These are phyloP conservation scores for Artemisia tridentata DNA, from an alignment of 129 eudicot species.

Conservation along the genomic window DNA sequence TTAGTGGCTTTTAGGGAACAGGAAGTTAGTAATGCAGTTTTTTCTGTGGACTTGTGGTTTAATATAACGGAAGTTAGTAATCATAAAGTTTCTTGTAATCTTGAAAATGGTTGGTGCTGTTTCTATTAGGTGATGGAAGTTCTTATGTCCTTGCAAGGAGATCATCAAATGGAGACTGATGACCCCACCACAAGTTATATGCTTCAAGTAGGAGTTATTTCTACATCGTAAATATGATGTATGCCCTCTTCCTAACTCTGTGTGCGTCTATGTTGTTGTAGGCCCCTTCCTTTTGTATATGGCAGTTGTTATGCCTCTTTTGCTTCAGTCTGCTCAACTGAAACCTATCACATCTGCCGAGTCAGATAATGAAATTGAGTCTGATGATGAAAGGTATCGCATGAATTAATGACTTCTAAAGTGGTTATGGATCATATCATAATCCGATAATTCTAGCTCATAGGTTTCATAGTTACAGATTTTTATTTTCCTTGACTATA, in stretches of 20 bases:
- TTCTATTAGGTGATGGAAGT: conserved; percentile 83
- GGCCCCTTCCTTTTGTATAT: conserved; percentile 99
- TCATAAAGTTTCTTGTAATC: too few relatives aligned
- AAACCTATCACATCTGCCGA: conserved; percentile 99
- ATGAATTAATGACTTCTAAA: too few relatives aligned
- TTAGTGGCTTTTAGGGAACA: too few relatives aligned
- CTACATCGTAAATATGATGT: background rate
- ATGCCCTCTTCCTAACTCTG: background rate
- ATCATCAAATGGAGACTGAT: conserved; percentile 92
- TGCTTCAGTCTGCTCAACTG: conserved; percentile 95
- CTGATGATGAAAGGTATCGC: too few relatives aligned
- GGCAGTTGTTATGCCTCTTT: conserved; percentile 96
- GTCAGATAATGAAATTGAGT: conserved; percentile 84
- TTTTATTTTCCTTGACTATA: background rate
- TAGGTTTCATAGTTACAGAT: background rate
- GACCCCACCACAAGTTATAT: conserved; percentile 99
- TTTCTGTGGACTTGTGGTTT: too few relatives aligned
- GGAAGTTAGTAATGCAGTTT: too few relatives aligned
- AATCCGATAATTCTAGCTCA: too few relatives aligned
- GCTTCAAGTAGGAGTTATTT: conserved; percentile 69
- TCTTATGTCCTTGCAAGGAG: conserved; percentile 96
- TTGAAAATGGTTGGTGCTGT: conserved; percentile 12
- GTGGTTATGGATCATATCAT: too few relatives aligned
- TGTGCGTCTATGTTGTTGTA: conserved; percentile 1
- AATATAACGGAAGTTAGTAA: too few relatives aligned